phyloP scores from a whole-genome alignment of 768 basidiomycete species.

The Podaxis pistillaris region DNA sequence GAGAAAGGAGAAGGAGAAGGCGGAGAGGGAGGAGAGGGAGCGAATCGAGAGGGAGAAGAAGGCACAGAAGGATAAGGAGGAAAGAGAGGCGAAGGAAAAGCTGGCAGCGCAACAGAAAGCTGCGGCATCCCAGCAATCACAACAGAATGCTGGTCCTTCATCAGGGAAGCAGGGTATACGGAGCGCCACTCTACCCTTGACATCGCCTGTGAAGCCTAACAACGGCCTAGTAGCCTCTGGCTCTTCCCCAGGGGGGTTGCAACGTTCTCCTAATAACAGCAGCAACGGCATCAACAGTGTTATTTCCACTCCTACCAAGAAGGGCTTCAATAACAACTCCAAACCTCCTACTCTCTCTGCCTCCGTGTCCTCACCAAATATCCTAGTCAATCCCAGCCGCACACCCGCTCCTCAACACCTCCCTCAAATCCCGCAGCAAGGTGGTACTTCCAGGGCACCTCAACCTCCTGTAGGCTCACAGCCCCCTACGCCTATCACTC shows the following conservation, averaged over 20 bases:
- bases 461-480: constrained; percentile 35
- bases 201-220: constrained; percentile 22
- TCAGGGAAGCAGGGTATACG: constrained; percentile 43
- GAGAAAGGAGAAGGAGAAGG: constrained; percentile 27
- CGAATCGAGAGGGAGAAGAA: constrained; percentile 29
- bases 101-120: constrained; percentile 44
- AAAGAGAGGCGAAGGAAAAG: constrained; percentile 29
- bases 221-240: constrained; percentile 40
- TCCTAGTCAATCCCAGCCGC: constrained; percentile 21
- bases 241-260: constrained; percentile 37
- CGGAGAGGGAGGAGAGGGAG: constrained; percentile 29
- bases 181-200: constrained; percentile 48
- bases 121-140: constrained; percentile 31
- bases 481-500: constrained; percentile 38
- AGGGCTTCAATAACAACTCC: constrained; percentile 50
- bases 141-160: constrained; percentile 20
- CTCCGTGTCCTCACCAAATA: constrained; percentile 18
- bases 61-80: constrained; percentile 26
- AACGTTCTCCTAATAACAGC: constrained; percentile 39
- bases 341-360: constrained; percentile 33
- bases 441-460: constrained; percentile 15
- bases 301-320: constrained; percentile 44
- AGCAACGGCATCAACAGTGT: constrained; percentile 35
- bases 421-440: constrained; percentile 13
- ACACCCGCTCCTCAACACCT: constrained; percentile 34